Conservation (phyloP, 2,329 filamentous ascomycete species). For the Clarireedia homoeocarpa region DNA sequence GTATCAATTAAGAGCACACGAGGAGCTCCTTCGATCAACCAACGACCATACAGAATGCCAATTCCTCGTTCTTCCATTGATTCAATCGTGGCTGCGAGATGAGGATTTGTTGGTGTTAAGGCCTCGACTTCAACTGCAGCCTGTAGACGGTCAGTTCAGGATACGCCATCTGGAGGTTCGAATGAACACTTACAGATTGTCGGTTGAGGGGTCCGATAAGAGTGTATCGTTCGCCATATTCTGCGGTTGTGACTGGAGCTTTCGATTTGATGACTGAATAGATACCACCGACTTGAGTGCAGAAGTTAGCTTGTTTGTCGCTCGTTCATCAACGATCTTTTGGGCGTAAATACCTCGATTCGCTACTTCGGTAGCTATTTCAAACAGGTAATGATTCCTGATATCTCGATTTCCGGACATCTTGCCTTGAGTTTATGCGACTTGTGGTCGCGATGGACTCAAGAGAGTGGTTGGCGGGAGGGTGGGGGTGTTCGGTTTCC, state of each 20-base stretch:
- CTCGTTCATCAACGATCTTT: background rate
- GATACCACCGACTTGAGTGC: conserved; percentile 75
- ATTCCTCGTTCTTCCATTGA: conserved; percentile 92
- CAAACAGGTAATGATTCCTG: conserved; percentile 92
- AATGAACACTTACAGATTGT: conserved; percentile 59
- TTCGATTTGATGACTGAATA: conserved; percentile 99
- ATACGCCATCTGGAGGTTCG: background rate
- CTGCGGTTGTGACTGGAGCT: conserved; percentile 90
- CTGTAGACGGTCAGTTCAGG: conserved; percentile 37
- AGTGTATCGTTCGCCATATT: conserved; percentile 97
- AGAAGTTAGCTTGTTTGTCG: conserved; percentile 9
- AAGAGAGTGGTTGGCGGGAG: background rate
- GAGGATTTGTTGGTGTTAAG: conserved; percentile 73
- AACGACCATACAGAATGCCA: conserved; percentile 84
- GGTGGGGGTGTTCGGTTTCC: background rate
- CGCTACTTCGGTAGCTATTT: conserved; percentile 93
- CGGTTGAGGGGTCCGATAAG: conserved; percentile 91
- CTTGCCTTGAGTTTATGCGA: conserved; percentile 3
- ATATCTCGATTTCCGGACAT: conserved; percentile 51
- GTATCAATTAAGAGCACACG: conserved; percentile 92
- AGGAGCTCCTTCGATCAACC: conserved; percentile 95
- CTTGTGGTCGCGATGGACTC: background rate
- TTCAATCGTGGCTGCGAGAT: conserved; percentile 73
- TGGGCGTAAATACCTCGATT: conserved; percentile 64
- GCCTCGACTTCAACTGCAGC: conserved; percentile 97